Percentiles rank a stretch among this genome's conserved stretches.
Conservation (phyloP, 805 yeast species). For the Hanseniaspora lachancei region DNA sequence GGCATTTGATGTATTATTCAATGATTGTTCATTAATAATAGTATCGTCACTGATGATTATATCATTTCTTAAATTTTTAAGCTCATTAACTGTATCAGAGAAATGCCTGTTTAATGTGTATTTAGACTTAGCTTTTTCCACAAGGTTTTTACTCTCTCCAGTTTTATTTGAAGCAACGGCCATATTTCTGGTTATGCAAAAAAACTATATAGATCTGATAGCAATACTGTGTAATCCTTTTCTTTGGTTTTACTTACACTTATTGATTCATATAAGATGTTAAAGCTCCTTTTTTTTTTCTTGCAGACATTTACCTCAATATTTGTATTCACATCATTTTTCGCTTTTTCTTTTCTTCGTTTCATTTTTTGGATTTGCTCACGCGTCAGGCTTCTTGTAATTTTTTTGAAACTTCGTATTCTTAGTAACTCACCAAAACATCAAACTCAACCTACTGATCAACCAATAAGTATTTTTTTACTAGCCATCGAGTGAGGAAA, state of each 20-base stretch:
- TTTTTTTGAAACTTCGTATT: too few relatives aligned
- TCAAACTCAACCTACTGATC: too few relatives aligned
- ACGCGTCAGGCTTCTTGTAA: too few relatives aligned
- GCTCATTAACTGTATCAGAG: conserved; percentile 3
- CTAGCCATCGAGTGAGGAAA: neutral
- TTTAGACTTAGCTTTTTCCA: neutral
- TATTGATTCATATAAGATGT: neutral
- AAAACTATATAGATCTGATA: too few relatives aligned
- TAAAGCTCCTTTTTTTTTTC: neutral
- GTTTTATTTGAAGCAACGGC: neutral
- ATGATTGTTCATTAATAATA: neutral
- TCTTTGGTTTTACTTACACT: too few relatives aligned
- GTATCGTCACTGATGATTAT: neutral
- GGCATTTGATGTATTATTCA: neutral
- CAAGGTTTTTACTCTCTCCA: neutral
- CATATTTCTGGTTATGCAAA: neutral
- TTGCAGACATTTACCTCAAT: neutral
- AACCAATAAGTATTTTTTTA: neutral
- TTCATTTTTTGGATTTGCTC: too few relatives aligned
- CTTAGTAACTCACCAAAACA: too few relatives aligned
- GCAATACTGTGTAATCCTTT: too few relatives aligned
- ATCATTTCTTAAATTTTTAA: conserved; percentile 7
- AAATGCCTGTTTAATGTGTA: conserved; percentile 1
- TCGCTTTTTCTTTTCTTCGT: too few relatives aligned
- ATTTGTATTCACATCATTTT: too few relatives aligned